Evolutionary conservation across 345 rosid genomes (phyloP).

Genomic region (Aquilaria yunnanensis): DNA sequence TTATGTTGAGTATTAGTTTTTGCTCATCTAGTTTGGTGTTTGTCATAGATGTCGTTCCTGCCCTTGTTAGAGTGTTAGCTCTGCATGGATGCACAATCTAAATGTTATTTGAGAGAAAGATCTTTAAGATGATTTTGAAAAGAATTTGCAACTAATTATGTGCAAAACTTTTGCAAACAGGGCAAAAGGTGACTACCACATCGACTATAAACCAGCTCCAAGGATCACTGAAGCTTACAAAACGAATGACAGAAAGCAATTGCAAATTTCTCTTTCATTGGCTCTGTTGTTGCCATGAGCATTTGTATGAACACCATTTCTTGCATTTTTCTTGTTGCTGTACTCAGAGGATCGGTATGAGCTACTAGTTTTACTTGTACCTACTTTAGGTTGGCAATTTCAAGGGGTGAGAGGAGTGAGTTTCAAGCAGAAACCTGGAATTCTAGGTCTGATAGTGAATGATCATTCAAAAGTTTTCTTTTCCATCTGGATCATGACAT

Average conservation of each 20-base stretch:
- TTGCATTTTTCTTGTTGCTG: neutral
- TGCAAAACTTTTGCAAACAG: slow-evolving; percentile 28
- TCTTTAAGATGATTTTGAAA: neutral
- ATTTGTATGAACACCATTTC: too few relatives aligned
- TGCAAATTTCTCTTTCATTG: neutral
- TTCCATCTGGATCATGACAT: too few relatives aligned
- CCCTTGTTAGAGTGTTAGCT: too few relatives aligned
- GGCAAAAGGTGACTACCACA: slow-evolving; percentile 90
- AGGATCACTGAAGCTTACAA: slow-evolving; percentile 90
- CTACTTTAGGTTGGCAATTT: too few relatives aligned
- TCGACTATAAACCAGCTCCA: slow-evolving; percentile 89
- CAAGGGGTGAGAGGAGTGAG: too few relatives aligned
- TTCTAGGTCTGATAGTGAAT: too few relatives aligned
- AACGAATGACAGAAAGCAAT: slow-evolving; percentile 79
- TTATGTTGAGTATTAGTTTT: too few relatives aligned
- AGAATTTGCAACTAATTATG: slow-evolving; percentile 5
- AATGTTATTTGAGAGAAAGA: neutral
- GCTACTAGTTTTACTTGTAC: too few relatives aligned
- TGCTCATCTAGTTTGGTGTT: neutral
- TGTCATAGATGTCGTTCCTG: too few relatives aligned
- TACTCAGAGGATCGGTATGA: too few relatives aligned
- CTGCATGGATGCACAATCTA: neutral
- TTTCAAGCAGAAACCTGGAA: too few relatives aligned
- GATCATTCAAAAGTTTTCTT: slow-evolving; percentile 26
- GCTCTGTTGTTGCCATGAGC: neutral